Base-by-base conservation (phyloP, 176 grass and related monocot genomes). In the Rhipidocladum racemiflorum region DNA sequence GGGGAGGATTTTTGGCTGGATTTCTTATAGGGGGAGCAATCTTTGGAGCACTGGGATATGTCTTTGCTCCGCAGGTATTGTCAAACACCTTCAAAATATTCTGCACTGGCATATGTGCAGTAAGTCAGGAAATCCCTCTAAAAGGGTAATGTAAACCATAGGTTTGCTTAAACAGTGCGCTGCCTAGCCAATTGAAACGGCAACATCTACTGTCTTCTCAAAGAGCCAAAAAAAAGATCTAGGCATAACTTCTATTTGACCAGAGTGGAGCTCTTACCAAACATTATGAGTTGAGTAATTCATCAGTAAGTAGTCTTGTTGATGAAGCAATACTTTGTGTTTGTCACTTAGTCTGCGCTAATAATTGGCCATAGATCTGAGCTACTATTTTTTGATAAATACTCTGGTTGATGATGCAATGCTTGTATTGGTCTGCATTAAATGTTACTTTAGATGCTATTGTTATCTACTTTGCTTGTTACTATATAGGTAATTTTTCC, bases 21-120 rank as follows among this genome's bases (percentile, higher is more conserved):
- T 90, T 93, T 86, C 81, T 93, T 75, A 81, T 93, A 70, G 91
- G 91, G 17, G 91, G 87, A 38, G 91, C 91, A 57, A 62, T 93
- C 21, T 93, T 93, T 79, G 91, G 91, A 87, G 88, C 91, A 34
- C n/a, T 93, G 53, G 85, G 87, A 29, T 93, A 93, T 38, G 77
- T 90, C 27, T 87, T 93, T 87, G 85, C 91, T 39, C 91, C 91
- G 39, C 91, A 93, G 91, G 87, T 93, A 61, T 68, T 69, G 11
- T 27, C 11, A 20, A 55, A 27, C 9, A 13, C 13, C 30, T 56
- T 46, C 24, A 35, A 66, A 61, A 20, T 53, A 65, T 56, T 45
- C 9, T 74, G n/a, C 16, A 42, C 14, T 34, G 36, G 20, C 20
- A 13, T 18, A 72, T 82, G 54, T 14, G 20, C 25, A 44, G 7